Base-by-base conservation (phyloP, 1,139 yeast species). In the Zygoascus sp. region DNA sequence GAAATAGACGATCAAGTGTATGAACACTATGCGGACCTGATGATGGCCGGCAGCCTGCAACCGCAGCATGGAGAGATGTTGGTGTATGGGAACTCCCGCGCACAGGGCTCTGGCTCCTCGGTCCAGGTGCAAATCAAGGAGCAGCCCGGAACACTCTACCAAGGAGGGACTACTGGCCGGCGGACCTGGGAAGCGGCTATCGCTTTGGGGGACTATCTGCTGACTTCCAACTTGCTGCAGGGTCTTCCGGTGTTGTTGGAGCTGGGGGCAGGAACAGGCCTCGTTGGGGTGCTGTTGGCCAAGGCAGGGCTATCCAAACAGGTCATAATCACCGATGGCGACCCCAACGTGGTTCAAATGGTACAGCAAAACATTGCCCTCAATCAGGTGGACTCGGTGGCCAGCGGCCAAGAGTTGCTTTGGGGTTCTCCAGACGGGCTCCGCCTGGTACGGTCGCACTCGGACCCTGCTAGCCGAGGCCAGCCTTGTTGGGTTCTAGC, bases 161-260 rank as follows among this genome's bases (percentile, higher is more conserved):
- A 67, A 47, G 48, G 69, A 25, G 95, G 94, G 6, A 83, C 95
- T 1, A 90, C 97, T 0, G 97, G 97, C 0, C 68, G 80, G 49
- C 69, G 97, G 39, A 90, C 97, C 0, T 90, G 97, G 97, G 97
- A 88, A 61, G 97, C 96, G 0, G 85, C 96, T 0, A 56, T 86
- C n/a, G 87, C 72, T 50, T 66, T 89, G 15, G 67, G 82, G 7
- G 72, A 78, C 43, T 78, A 65, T 54, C 56, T 85, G 35, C 54
- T 55, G 7, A 42, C 49, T 6, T 37, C n/a, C 19, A 10, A 23
- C 6, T 11, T 27, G 13, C 27, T 35, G 7, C 6, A 35, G 7
- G 28, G 23, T 13, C 23, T 32, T 19, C 27, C 44, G 21, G 53
- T n/a, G n/a, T 85, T 0, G 61, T 88, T 22, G 97, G n/a, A 90